Base-by-base conservation (phyloP, 495 filamentous ascomycete species). In the Penicilliopsis zonata region DNA sequence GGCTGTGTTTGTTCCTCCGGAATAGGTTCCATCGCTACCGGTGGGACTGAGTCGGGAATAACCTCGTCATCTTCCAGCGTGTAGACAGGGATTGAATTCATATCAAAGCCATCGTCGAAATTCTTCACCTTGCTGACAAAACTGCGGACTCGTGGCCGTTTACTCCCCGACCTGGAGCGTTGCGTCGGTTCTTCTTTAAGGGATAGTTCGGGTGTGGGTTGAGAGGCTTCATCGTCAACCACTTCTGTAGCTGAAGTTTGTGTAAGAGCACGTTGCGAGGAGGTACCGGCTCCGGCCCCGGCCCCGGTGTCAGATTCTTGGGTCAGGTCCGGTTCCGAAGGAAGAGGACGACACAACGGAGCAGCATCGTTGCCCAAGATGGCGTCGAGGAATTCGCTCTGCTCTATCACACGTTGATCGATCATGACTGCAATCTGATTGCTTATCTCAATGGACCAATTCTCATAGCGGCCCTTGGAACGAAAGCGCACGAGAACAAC, bases 341-440 rank as follows among this genome's bases (percentile, higher is more conserved):
- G 61, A 1, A 92, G 67, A 2, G 76, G 66, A 21, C 71, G 70
- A 35, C 78, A 72, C 12, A 95, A 58, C 16, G 65, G 57, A 34
- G 69, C 75, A 3, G 82, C 72, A 59, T 95, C 78, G 33, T 76
- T 78, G 8, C 58, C 74, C 12, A 96, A 53, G 29, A 98, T 94
- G 3, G 82, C 82, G 55, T 94, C 86, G 6, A 98, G 65, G 38
- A 98, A 94, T 40, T 94, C 87, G 30, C 78, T 85, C 51, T 95
- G 90, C 34, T 87, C 78, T 29, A 95, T 77, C 13, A 87, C 74
- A 3, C 83, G 74, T 44, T 87, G 84, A 35, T 84, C 80, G 10
- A 87, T 70, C 27, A 65, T 63, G 17, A 74, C 43, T 4, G 84
- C 80, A 26, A 87, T 70, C 3, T 74, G 55, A 15, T 67, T 72